Conservation (phyloP, 1,284 basidiomycete genomes). For the Irpex lacteus region DNA sequence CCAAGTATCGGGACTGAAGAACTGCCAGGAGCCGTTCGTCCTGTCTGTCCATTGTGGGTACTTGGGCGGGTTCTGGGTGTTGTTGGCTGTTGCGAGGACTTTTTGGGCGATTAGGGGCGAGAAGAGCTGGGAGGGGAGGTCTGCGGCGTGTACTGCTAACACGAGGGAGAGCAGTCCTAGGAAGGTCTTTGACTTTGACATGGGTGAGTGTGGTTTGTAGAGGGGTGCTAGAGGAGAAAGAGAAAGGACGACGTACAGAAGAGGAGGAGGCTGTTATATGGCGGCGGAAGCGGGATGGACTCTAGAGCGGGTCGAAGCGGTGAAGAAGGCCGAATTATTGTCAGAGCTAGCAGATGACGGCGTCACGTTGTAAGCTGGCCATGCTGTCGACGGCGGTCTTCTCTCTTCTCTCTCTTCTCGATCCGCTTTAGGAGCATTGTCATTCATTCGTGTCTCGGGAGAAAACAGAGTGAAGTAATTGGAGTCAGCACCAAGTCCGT, state of each 20-base stretch:
- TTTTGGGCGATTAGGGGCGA: conserved; percentile 55
- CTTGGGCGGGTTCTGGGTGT: conserved; percentile 36
- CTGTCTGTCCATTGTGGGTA: conserved; percentile 61
- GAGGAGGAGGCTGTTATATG: background rate
- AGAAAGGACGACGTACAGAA: background rate
- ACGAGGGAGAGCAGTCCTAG: background rate
- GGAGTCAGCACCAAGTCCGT: no score
- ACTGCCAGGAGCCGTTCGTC: conserved; percentile 46
- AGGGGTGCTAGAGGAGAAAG: no score
- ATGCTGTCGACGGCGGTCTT: background rate
- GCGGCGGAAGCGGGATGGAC: background rate
- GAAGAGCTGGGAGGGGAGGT: conserved; percentile 42
- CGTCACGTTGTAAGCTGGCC: conserved; percentile 4
- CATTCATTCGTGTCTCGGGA: background rate
- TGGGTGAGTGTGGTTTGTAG: background rate
- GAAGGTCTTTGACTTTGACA: background rate
- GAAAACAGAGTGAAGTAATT: background rate
- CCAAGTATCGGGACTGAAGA: conserved; percentile 57
- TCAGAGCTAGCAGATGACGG: conserved; percentile 3
- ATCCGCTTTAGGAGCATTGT: background rate
- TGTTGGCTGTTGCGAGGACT: conserved; percentile 47
- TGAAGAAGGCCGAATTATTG: background rate
- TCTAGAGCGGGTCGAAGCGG: background rate
- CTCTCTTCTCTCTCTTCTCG: background rate
- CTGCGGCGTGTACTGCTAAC: no score